Evolutionary conservation across 2,329 filamentous ascomycete species (phyloP).

Genomic region (Triangularia setosa): DNA sequence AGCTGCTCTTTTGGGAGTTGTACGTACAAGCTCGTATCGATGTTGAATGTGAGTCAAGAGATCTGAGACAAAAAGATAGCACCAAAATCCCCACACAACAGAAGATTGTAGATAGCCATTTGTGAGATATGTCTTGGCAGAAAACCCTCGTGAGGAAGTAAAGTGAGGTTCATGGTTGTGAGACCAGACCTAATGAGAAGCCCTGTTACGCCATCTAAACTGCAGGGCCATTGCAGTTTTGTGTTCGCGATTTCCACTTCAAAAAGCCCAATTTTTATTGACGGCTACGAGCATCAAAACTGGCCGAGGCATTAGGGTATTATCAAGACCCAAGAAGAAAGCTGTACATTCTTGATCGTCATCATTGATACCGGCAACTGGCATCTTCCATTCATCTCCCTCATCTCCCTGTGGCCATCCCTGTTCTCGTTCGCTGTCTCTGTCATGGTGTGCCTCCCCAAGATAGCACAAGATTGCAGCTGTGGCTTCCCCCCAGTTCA

Average conservation of each 20-base stretch:
- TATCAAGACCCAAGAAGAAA: background rate
- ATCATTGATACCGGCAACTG: background rate
- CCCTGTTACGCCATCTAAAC: background rate
- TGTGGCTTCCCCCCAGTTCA: background rate
- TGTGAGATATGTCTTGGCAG: background rate
- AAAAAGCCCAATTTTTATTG: background rate
- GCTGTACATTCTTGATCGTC: background rate
- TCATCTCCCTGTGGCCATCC: background rate
- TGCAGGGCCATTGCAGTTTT: background rate
- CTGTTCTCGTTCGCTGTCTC: too few relatives aligned
- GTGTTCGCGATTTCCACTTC: too few relatives aligned
- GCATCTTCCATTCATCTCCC: background rate
- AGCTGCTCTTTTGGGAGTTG: background rate
- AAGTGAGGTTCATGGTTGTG: background rate
- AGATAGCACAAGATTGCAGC: background rate
- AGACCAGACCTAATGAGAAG: background rate
- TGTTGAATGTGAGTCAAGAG: background rate
- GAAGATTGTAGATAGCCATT: background rate
- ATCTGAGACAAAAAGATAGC: background rate
- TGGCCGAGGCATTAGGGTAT: background rate
- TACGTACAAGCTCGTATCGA: background rate
- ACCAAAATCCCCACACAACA: background rate
- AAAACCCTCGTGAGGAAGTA: background rate
- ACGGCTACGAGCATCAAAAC: background rate
- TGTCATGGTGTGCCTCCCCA: background rate